Evolutionary conservation across 2,329 filamentous ascomycete genomes (phyloP).

Genomic region (Aspergillus clavatus): DNA sequence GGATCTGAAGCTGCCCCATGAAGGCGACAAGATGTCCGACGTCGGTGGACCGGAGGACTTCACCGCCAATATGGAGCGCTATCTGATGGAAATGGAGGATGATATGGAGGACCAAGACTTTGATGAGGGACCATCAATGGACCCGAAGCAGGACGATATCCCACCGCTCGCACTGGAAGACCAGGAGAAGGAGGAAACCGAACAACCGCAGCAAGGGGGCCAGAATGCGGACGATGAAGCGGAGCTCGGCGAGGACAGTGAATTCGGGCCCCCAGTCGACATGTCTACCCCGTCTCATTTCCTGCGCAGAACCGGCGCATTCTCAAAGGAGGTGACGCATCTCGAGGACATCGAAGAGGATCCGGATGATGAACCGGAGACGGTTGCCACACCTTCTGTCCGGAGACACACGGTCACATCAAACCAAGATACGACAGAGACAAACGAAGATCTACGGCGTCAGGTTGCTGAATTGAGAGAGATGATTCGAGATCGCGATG

Average conservation of each 20-base stretch:
- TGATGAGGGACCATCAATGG: slow-evolving; percentile 1
- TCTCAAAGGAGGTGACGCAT: slow-evolving; percentile 29
- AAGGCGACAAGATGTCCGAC: slow-evolving; percentile 32
- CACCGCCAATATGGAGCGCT: slow-evolving; percentile 39
- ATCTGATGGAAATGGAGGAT: slow-evolving; percentile 30
- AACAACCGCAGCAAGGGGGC: slow-evolving; percentile 4
- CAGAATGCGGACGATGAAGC: slow-evolving; percentile 26
- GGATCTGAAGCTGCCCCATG: slow-evolving; percentile 21
- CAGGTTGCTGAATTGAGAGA: slow-evolving; percentile 31
- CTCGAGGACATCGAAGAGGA: slow-evolving; percentile 37
- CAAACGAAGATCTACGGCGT: slow-evolving; percentile 23
- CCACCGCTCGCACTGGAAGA: slow-evolving; percentile 1
- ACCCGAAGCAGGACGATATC: slow-evolving; percentile 4
- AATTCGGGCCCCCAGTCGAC: slow-evolving; percentile 40
- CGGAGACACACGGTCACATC: slow-evolving; percentile 18
- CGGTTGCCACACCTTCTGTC: slow-evolving; percentile 24
- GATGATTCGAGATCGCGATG: slow-evolving; percentile 30
- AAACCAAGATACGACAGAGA: slow-evolving; percentile 13
- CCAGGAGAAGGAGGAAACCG: slow-evolving; percentile 1
- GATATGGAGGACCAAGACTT: slow-evolving; percentile 13
- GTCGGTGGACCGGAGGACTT: slow-evolving; percentile 41
- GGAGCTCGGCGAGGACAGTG: slow-evolving; percentile 36
- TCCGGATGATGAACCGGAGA: slow-evolving; percentile 21
- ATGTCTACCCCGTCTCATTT: slow-evolving; percentile 43
- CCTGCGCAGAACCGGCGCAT: slow-evolving; percentile 25